Base-by-base conservation (phyloP, 768 basidiomycete species). In the Xanthoconium stramineum region DNA sequence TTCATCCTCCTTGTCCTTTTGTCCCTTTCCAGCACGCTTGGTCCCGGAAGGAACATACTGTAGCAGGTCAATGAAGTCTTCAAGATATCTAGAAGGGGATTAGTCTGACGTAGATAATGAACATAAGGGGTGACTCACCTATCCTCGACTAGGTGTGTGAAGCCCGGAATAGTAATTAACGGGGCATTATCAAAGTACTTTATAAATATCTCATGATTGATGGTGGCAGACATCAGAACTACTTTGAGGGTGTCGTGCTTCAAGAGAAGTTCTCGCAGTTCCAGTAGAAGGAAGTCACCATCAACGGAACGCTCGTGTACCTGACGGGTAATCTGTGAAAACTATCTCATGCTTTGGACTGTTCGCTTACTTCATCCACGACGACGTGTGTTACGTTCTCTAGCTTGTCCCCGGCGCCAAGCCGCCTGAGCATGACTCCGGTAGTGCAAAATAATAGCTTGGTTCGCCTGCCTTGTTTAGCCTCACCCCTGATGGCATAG, bases 251-350 rank as follows among this genome's bases (percentile, higher is more conserved):
- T 80, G 20, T 76, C 72, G 63, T 92, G 86, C 19, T 68, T 77
- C 57, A 75, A 74, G 44, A 96, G 70, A 14, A 97, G 73, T 62
- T 92, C 88, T 56, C 86, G 84, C 28, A 97, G 75, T 66, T 95
- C 87, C 6, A 96, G 80, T 2, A 98, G 78, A 43, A 98, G 75
- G 62, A 98, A 87, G 69, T 98, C 95, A 20, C 90, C 85, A 64
- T 96, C 94, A 8, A 96, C 84, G 12, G 90, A 91, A 28, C 94
- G 84, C 72, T 98, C 94, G 65, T 98, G 94, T 10, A 92, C 89
- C 89, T 94, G 24, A 1, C 8, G 6, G 6, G 20, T 15, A 43
- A 29, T 13, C 13, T n/a, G 32, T 51, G 38, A 61, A 47, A 20
- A 30, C 13, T 24, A 24, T 38, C 20, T 44, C 20, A 19, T 39